These are phyloP conservation scores for Termitomyces sp. DNA, from an alignment of 768 basidiomycete species.

Conservation along the genomic window DNA sequence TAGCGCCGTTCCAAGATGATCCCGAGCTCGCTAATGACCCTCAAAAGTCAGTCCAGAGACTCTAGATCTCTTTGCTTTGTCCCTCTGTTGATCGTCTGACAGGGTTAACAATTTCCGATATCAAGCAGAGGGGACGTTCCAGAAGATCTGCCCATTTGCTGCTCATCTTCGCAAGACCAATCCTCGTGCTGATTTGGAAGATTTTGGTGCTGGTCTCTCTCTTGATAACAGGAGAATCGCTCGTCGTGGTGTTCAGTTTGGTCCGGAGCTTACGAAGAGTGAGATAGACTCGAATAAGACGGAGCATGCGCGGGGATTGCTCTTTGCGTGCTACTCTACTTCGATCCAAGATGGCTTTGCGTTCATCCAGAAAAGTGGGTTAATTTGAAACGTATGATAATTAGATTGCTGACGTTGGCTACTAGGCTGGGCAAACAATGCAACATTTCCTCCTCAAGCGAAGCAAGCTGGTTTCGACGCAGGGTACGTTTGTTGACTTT, in stretches of 20 bases:
- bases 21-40: constrained; percentile 30
- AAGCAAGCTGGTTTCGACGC: constrained; percentile 20
- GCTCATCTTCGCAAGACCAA: constrained; percentile 45
- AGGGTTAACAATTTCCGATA: constrained; percentile 45
- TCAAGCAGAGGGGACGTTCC: constrained; percentile 28
- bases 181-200: constrained; percentile 42
- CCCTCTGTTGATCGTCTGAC: background rate
- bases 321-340: constrained; percentile 43
- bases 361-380: constrained; percentile 38
- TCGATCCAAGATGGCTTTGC: constrained; percentile 37
- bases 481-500: constrained; percentile 21
- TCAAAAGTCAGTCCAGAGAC: constrained; percentile 22
- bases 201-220: constrained; percentile 14
- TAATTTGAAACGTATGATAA: too few species aligned
- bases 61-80: too few species aligned
- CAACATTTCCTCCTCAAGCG: constrained; percentile 30
- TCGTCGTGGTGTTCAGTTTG: constrained; percentile 49
- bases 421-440: constrained; percentile 38
- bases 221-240: constrained; percentile 36
- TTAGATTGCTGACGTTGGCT: background rate
- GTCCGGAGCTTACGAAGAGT: constrained; percentile 41
- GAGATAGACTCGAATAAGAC: constrained; percentile 37
- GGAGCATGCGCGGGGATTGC: constrained; percentile 40
- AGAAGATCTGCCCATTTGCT: constrained; percentile 44
- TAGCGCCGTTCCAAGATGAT: constrained; percentile 41